Percentiles rank a stretch among this genome's conserved stretches.
Evolutionary conservation across 2,329 filamentous ascomycete genomes (phyloP).

Genomic region (Clonostachys solani): DNA sequence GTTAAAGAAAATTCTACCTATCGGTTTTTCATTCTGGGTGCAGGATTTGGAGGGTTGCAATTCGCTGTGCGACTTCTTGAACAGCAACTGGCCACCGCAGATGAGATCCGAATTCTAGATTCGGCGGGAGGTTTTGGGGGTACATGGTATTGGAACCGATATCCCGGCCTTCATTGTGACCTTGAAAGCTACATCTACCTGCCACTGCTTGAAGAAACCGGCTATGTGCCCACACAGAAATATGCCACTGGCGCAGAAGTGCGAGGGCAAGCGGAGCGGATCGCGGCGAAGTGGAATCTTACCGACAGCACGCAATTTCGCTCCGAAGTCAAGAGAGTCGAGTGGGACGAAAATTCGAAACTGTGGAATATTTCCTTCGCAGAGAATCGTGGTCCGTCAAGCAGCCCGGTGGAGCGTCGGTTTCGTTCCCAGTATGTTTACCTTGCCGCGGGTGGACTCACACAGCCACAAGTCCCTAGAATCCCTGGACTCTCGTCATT

Average conservation of each 20-base stretch:
- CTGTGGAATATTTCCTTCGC: slow-evolving; percentile 12
- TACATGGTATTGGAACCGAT: slow-evolving; percentile 49
- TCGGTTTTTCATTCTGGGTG: slow-evolving; percentile 14
- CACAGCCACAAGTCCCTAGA: slow-evolving; percentile 34
- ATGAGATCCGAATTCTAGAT: slow-evolving; percentile 35
- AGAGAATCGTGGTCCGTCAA: slow-evolving; percentile 15
- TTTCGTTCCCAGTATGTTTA: slow-evolving; percentile 33
- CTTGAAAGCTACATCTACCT: slow-evolving; percentile 57
- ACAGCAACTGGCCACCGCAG: slow-evolving; percentile 8
- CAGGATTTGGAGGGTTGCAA: slow-evolving; percentile 25
- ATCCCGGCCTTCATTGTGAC: slow-evolving; percentile 49
- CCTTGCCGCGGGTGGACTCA: slow-evolving; percentile 30
- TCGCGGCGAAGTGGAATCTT: slow-evolving; percentile 36
- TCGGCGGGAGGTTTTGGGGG: slow-evolving; percentile 39
- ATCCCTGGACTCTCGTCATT: slow-evolving; percentile 35
- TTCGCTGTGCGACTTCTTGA: slow-evolving; percentile 18
- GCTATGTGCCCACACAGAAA: slow-evolving; percentile 49
- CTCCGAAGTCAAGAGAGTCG: slow-evolving; percentile 28
- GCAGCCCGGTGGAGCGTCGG: slow-evolving; percentile 11
- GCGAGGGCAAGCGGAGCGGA: slow-evolving; percentile 31
- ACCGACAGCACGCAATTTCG: slow-evolving; percentile 31
- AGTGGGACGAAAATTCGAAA: slow-evolving; percentile 38
- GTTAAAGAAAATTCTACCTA: slow-evolving; percentile 19
- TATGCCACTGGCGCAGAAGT: slow-evolving; percentile 39
- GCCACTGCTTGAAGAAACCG: slow-evolving; percentile 55